Evolutionary conservation across 148 eudicot species (phyloP), one percentile per base, ranked within the genome.

Genomic region (Nepenthes gracilis): DNA sequence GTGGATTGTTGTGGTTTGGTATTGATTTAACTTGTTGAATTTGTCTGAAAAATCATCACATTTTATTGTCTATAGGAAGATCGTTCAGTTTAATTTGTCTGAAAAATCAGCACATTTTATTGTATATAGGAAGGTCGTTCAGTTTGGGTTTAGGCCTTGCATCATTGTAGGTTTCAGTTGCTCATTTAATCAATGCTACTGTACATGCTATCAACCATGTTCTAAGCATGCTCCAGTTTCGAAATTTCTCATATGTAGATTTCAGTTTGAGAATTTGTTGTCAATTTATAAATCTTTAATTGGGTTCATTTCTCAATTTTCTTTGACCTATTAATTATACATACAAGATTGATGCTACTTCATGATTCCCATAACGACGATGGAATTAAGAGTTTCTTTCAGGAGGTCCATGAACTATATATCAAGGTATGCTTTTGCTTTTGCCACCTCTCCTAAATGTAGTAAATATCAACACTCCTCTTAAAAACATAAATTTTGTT

Each of bases 301-400:
- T 8, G 37, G 6, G 9, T 55, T 3, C 45, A 40, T 5, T 12
- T 57, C 36, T 51, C 36, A 61, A 10, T 59, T 62, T 79, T 77
- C 84, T 63, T 86, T 93, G 51, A 88, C 84, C 37, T 64, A 59
- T 61, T 12, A 48, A 51, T 57, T 47, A 49, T 82, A 88, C 96
- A 93, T 79, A 89, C 96, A 33, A 73, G 96, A 78, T 64, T 93
- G 65, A 93, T 93, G 95, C 88, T 93, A 65, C 91, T 93, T 69
- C 99, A 89, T 55, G 96, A 86, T 79, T 81, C 96, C 49, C 95
- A 96, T 52, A 93, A 84, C 70, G 96, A 93, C 58, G 99, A 89
- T 76, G 99, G 99, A 14, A 86, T 93, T 72, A 93, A 86, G 74
- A 86, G 95, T 77, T 89, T 93, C 80, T 93, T 88, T 78, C 99